A percentile compares a stretch with the other conserved stretches of the same genome.
Evolutionary conservation across 768 basidiomycete species (phyloP).

Genomic region (Boletus rubroflammeus): DNA sequence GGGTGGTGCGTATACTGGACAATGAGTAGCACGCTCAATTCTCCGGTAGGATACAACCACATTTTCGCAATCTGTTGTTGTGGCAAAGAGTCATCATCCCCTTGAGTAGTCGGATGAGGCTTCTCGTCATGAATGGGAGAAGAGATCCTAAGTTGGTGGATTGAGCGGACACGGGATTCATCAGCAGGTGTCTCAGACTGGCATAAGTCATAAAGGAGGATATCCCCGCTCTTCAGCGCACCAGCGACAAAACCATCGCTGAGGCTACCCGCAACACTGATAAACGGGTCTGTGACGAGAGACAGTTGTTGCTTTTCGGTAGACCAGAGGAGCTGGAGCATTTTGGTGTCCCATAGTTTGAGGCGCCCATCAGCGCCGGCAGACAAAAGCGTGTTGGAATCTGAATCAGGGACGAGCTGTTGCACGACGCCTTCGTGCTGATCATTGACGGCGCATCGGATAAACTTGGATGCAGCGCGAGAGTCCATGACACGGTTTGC

Average conservation of each 20-base stretch:
- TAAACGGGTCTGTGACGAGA: slow-evolving; percentile 45
- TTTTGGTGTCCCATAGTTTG: slow-evolving; percentile 69
- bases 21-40: slow-evolving; percentile 34
- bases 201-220: slow-evolving; percentile 54
- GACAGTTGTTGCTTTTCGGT: slow-evolving; percentile 38
- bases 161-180: slow-evolving; percentile 9
- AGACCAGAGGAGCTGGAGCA: slow-evolving; percentile 59
- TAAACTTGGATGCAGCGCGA: slow-evolving; percentile 42
- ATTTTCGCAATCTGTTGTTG: slow-evolving; percentile 13
- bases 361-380: slow-evolving; percentile 60
- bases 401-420: slow-evolving; percentile 51
- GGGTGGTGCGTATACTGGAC: slow-evolving; percentile 48
- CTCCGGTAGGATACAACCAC: slow-evolving; percentile 15
- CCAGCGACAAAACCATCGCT: slow-evolving; percentile 45
- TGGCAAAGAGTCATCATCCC: neutral
- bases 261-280: slow-evolving; percentile 46
- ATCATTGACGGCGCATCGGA: slow-evolving; percentile 50
- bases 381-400: slow-evolving; percentile 41
- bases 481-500: slow-evolving; percentile 58
- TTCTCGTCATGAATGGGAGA: slow-evolving; percentile 29
- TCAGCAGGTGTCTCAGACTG: slow-evolving; percentile 17
- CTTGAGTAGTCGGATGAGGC: neutral
- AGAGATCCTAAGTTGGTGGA: slow-evolving; percentile 34
- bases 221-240: slow-evolving; percentile 54
- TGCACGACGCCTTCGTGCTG: slow-evolving; percentile 60